Percentiles rank a stretch among this genome's conserved stretches.
phyloP scores from a whole-genome alignment of 2,329 filamentous ascomycete genomes.

The Botrytis sinoallii region DNA sequence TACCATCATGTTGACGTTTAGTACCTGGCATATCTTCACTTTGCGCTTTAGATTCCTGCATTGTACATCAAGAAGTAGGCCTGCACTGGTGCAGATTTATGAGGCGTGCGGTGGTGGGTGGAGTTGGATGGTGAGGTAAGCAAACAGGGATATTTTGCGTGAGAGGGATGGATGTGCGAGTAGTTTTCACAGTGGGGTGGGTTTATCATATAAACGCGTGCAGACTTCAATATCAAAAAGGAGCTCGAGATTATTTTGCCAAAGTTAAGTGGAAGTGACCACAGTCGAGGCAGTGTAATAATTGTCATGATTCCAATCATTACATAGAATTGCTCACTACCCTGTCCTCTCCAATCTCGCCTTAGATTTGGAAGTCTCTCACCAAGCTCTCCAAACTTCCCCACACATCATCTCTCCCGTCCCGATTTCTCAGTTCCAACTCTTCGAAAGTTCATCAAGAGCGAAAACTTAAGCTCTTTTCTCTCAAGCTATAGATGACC shows the following conservation, averaged over 20 bases:
- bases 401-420: neutral
- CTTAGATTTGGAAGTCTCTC: neutral
- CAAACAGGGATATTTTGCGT: neutral
- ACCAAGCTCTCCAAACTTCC: neutral
- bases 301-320: neutral
- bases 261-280: neutral
- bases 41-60: slow-evolving; percentile 4
- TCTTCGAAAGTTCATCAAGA: neutral
- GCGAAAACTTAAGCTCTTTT: neutral
- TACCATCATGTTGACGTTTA: slow-evolving; percentile 21
- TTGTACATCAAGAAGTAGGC: neutral
- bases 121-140: slow-evolving; percentile 6
- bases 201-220: slow-evolving; percentile 9
- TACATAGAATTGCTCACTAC: neutral
- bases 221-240: neutral
- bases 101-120: slow-evolving; percentile 7
- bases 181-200: neutral
- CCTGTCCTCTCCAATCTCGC: neutral
- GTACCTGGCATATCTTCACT: slow-evolving; percentile 8
- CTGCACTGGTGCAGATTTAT: slow-evolving; percentile 11
- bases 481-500: neutral
- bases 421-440: neutral
- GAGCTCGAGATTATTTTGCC: too few species aligned
- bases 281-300: neutral
- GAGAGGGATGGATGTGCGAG: neutral